Evolutionary conservation across 768 basidiomycete species (phyloP).

Genomic region (Suillus subluteus): DNA sequence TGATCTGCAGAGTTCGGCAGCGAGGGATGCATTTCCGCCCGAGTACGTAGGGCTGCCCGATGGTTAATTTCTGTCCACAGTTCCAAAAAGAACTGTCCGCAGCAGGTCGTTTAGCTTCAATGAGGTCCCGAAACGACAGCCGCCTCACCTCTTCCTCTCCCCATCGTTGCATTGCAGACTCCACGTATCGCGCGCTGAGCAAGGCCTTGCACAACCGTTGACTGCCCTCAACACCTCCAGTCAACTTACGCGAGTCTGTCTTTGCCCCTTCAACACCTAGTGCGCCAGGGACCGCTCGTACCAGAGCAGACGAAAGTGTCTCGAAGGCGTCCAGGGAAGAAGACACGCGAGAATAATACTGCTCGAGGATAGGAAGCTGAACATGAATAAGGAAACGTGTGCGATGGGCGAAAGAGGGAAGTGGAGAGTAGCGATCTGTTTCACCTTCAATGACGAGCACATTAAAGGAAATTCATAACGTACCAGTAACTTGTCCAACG

Average conservation of each 20-base stretch:
- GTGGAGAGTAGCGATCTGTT: constrained; percentile 88
- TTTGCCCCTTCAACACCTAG: constrained; percentile 54
- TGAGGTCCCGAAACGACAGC: constrained; percentile 4
- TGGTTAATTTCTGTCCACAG: constrained; percentile 81
- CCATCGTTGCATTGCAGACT: constrained; percentile 74
- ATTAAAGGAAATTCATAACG: constrained; percentile 17
- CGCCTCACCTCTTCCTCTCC: constrained; percentile 85
- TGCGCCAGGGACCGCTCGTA: constrained; percentile 92
- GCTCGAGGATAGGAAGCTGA: constrained; percentile 82
- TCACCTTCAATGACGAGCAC: background rate
- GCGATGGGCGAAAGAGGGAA: constrained; percentile 78
- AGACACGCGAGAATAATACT: constrained; percentile 77
- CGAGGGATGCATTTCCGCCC: constrained; percentile 50
- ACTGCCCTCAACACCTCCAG: constrained; percentile 82
- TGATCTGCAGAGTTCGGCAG: constrained; percentile 47
- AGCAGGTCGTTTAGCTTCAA: constrained; percentile 8
- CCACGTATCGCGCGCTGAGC: constrained; percentile 78
- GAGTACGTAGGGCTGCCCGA: constrained; percentile 58
- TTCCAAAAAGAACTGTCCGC: constrained; percentile 84
- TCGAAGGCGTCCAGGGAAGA: constrained; percentile 94
- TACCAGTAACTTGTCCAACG: constrained; percentile 91
- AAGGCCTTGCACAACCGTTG: constrained; percentile 85
- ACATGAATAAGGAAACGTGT: constrained; percentile 82
- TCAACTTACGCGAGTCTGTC: constrained; percentile 64
- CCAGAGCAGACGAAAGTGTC: constrained; percentile 82